Evolutionary conservation across 2,329 filamentous ascomycete species (phyloP).

Genomic region (Nemania serpens): DNA sequence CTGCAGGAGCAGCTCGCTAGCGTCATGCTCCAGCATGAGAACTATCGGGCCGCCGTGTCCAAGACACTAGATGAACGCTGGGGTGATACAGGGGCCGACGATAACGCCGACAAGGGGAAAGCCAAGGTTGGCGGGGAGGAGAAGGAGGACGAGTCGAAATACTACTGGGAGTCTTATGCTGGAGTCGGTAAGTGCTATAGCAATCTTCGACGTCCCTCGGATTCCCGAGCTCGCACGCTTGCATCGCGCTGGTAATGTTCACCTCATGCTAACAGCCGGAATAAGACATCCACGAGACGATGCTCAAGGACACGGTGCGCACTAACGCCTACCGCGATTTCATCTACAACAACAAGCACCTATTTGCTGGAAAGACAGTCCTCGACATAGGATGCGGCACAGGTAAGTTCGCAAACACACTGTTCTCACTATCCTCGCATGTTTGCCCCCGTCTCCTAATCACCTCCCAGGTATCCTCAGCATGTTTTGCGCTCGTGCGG

Average conservation of each 20-base stretch:
- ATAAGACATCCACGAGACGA: constrained; percentile 85
- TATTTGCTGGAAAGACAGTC: constrained; percentile 85
- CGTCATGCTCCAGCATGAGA: constrained; percentile 65
- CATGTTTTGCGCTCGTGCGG: constrained; percentile 92
- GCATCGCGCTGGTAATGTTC: too few species aligned
- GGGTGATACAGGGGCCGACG: constrained; percentile 55
- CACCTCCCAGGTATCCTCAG: constrained; percentile 72
- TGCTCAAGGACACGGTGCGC: constrained; percentile 88
- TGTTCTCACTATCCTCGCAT: constrained; percentile 1
- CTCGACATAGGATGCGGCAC: constrained; percentile 89
- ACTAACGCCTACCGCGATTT: constrained; percentile 95
- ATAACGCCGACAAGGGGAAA: constrained; percentile 34
- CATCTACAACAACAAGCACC: constrained; percentile 86
- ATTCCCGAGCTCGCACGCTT: neutral
- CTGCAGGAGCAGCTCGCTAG: constrained; percentile 66
- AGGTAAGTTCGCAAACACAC: constrained; percentile 45
- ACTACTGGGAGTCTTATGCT: constrained; percentile 67
- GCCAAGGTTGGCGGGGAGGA: constrained; percentile 37
- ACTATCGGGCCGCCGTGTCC: constrained; percentile 68
- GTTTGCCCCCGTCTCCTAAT: neutral
- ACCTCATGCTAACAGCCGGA: constrained; percentile 7
- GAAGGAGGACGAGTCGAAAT: constrained; percentile 47
- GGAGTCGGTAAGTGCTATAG: constrained; percentile 56
- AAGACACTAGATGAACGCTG: constrained; percentile 69
- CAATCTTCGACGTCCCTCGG: neutral